These are phyloP conservation scores for Euphorbia tirucalli DNA, from an alignment of 345 rosid species.

Conservation along the genomic window DNA sequence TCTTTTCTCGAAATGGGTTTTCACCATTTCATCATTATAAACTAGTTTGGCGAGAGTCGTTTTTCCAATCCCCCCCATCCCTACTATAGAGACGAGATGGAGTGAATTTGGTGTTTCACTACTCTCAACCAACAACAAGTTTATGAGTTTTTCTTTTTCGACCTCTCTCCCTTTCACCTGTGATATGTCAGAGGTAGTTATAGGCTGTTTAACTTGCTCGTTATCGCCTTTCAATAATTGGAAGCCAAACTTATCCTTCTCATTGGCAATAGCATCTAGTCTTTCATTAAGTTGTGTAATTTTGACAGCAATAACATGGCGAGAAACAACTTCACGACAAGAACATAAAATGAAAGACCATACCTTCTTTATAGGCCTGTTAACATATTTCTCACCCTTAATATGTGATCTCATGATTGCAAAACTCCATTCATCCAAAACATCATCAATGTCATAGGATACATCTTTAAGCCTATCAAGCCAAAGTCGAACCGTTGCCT, in stretches of 20 bases:
- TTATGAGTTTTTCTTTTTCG: neutral
- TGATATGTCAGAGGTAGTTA: neutral
- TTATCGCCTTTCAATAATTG: fast-evolving
- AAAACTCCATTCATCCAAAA: conserved; percentile 12
- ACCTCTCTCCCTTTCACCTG: neutral
- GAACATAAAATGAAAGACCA: neutral
- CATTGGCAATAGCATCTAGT: neutral
- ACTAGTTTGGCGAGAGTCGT: conserved; percentile 11
- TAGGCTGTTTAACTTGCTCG: neutral
- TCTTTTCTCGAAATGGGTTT: neutral
- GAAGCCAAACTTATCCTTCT: neutral
- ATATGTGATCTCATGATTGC: neutral
- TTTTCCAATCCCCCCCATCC: conserved; percentile 12
- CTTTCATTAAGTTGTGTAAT: neutral
- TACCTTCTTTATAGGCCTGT: neutral
- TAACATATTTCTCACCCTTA: neutral
- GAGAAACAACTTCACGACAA: neutral
- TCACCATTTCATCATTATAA: neutral
- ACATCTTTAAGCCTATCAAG: neutral
- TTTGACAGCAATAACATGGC: neutral
- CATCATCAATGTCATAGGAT: conserved; percentile 4
- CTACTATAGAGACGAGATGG: neutral
- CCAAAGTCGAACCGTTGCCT: neutral
- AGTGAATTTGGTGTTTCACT: neutral
- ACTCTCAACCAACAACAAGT: neutral